Percentiles rank a stretch among this genome's conserved stretches.
Conservation (phyloP, 129 eudicot genomes). For the Daucus carota region DNA sequence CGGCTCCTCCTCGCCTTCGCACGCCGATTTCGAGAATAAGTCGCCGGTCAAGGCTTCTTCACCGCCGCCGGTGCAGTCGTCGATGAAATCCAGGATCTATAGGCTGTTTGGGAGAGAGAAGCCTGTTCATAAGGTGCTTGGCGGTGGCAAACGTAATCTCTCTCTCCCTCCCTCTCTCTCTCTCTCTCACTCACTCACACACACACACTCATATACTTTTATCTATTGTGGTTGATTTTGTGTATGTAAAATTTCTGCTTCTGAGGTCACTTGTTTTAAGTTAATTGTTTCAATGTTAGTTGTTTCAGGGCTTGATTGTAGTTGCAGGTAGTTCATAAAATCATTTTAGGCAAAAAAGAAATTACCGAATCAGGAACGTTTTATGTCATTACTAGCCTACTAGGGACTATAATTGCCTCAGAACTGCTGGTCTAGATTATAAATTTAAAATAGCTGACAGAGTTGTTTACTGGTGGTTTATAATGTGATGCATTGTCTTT, state of each 20-base stretch:
- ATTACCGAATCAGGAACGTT: background rate
- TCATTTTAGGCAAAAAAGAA: no score
- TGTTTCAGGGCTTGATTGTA: background rate
- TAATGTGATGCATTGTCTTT: background rate
- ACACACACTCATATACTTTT: background rate
- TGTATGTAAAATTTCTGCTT: background rate
- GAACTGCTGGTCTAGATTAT: background rate
- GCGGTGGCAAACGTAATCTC: slow-evolving; percentile 82
- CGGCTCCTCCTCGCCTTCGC: slow-evolving; percentile 46
- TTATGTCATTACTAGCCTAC: background rate
- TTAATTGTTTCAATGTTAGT: background rate
- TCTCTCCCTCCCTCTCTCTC: background rate
- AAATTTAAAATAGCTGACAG: no score
- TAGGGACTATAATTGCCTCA: background rate
- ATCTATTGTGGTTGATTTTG: background rate
- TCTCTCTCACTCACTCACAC: background rate
- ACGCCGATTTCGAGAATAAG: slow-evolving; percentile 46
- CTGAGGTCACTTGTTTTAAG: background rate
- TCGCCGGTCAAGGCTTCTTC: slow-evolving; percentile 12
- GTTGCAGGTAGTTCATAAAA: no score
- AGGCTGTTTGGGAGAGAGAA: slow-evolving; percentile 58
- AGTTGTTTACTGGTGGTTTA: background rate
- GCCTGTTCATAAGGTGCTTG: slow-evolving; percentile 73
- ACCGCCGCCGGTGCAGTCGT: slow-evolving; percentile 17
- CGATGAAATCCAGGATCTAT: slow-evolving; percentile 34